A percentile compares a stretch with the other conserved stretches of the same genome.
Evolutionary conservation across 2,329 filamentous ascomycete species (phyloP).

Genomic region (Sarocladium brachiariae): DNA sequence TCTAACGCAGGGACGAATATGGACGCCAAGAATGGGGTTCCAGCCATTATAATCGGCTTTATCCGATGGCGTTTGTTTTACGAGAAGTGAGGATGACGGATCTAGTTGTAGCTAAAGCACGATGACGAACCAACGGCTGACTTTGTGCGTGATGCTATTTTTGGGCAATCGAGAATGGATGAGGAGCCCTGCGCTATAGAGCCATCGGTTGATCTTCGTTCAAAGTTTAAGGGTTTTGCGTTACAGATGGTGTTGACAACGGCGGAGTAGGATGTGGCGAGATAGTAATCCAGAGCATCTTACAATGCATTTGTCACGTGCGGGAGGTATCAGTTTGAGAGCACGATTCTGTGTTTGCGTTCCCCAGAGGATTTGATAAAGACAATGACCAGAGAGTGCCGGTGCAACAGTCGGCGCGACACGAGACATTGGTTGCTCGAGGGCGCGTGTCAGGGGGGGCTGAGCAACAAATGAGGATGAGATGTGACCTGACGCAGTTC

Average conservation of each 20-base stretch:
- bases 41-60: background rate
- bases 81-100: background rate
- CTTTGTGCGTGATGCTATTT: too few species aligned
- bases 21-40: background rate
- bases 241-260: too few species aligned
- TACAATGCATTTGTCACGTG: background rate
- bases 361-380: too few species aligned
- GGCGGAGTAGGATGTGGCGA: too few species aligned
- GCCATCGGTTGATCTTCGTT: too few species aligned
- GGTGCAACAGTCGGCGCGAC: background rate
- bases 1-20: conserved; percentile 5
- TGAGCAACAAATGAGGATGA: conserved; percentile 1
- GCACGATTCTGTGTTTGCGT: too few species aligned
- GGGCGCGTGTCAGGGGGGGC: background rate
- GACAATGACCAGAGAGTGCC: background rate
- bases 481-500: background rate
- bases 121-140: too few species aligned
- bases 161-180: too few species aligned
- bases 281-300: too few species aligned
- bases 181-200: too few species aligned
- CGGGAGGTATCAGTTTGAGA: too few species aligned
- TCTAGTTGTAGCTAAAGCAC: background rate
- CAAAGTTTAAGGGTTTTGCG: too few species aligned
- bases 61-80: background rate
- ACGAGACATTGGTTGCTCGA: background rate